These are phyloP conservation scores for Boletus reticuloceps DNA, from an alignment of 768 basidiomycete genomes.

Conservation along the genomic window DNA sequence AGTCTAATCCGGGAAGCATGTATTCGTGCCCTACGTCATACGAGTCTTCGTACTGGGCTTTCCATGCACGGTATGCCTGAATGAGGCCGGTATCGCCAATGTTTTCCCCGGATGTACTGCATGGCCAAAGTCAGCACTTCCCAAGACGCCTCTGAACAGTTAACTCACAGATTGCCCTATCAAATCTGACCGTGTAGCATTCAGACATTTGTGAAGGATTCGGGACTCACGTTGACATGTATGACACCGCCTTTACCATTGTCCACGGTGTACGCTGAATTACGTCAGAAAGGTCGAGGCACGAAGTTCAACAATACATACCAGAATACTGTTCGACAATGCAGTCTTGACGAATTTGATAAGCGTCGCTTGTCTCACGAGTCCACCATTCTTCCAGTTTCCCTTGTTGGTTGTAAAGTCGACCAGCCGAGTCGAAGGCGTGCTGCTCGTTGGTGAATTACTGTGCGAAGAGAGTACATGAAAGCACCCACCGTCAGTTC, in stretches of 20 bases:
- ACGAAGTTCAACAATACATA: conserved; percentile 34
- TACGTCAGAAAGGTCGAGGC: neutral
- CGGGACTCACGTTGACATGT: conserved; percentile 70
- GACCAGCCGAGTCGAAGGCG: conserved; percentile 86
- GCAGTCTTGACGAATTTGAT: conserved; percentile 80
- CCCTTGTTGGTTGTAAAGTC: conserved; percentile 88
- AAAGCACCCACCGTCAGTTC: conserved; percentile 70
- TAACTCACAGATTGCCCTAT: conserved; percentile 74
- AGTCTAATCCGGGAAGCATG: conserved; percentile 77
- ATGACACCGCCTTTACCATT: conserved; percentile 84
- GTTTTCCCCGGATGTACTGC: conserved; percentile 87
- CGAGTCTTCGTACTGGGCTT: conserved; percentile 64
- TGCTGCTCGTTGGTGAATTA: conserved; percentile 46
- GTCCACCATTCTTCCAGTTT: conserved; percentile 93
- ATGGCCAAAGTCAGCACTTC: conserved; percentile 9
- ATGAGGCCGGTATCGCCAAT: conserved; percentile 85
- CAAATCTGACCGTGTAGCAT: neutral
- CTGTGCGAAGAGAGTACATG: neutral
- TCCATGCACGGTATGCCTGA: conserved; percentile 92
- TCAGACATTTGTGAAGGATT: neutral
- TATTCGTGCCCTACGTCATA: conserved; percentile 60
- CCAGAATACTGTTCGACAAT: conserved; percentile 91
- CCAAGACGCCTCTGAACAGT: neutral
- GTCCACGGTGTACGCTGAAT: conserved; percentile 71
- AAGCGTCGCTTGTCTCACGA: conserved; percentile 78